These are phyloP conservation scores for Alloteropsis semialata DNA, from an alignment of 176 grass and related monocot genomes.

Conservation along the genomic window DNA sequence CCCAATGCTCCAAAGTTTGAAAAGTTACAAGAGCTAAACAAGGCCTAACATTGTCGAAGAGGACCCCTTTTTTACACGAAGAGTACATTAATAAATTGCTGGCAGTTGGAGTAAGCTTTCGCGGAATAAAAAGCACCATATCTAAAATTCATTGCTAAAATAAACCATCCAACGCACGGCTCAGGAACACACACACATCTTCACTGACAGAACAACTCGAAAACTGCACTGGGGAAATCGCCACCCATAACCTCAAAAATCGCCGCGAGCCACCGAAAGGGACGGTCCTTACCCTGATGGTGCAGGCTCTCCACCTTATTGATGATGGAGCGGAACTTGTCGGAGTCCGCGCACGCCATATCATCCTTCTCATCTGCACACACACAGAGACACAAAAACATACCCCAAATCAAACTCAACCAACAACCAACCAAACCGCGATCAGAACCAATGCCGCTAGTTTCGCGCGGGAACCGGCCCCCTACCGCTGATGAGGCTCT, in stretches of 20 bases:
- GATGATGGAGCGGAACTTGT: slow-evolving; percentile 68
- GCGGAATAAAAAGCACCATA: not conserved
- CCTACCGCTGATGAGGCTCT: slow-evolving; percentile 68
- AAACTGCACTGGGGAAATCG: not conserved
- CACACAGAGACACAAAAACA: not conserved
- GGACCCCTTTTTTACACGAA: too few relatives aligned
- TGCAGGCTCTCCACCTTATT: slow-evolving; percentile 69
- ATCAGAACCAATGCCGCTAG: not conserved
- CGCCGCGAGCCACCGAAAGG: not conserved
- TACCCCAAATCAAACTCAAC: not conserved
- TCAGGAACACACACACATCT: not conserved
- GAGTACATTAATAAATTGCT: not conserved
- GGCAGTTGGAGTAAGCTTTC: not conserved
- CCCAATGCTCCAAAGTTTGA: too few relatives aligned
- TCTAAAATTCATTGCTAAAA: not conserved
- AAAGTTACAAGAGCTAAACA: too few relatives aligned
- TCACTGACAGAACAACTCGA: not conserved
- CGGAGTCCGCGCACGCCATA: slow-evolving; percentile 43
- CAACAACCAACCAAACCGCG: not conserved
- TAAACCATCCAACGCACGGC: not conserved
- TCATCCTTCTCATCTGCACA: slow-evolving; percentile 69
- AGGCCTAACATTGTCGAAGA: not conserved
- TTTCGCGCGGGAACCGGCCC: too few relatives aligned
- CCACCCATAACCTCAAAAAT: not conserved
- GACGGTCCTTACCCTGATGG: slow-evolving; percentile 31